phyloP scores from a whole-genome alignment of 1,139 yeast species.

The Taphrina confusa region DNA sequence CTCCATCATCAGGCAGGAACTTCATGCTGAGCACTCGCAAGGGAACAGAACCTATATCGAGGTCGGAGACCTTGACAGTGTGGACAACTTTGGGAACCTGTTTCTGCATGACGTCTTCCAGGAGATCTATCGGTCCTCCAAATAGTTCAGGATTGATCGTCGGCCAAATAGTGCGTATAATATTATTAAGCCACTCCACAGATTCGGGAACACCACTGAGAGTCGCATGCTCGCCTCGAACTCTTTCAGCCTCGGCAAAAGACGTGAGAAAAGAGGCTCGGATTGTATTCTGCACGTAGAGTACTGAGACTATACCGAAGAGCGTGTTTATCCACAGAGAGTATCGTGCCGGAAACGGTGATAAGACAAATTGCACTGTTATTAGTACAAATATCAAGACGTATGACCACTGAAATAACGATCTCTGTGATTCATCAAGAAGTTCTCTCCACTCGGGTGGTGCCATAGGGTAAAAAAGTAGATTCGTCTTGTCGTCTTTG shows the following conservation, averaged over 20 bases:
- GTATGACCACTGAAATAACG: slow-evolving; percentile 26
- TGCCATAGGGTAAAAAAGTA: slow-evolving; percentile 34
- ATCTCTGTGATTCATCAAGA: slow-evolving; percentile 15
- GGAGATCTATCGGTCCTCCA: slow-evolving; percentile 31
- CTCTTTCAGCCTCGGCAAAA: slow-evolving; percentile 33
- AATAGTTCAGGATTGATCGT: slow-evolving; percentile 36
- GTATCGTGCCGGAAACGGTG: slow-evolving; percentile 19
- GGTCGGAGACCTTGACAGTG: slow-evolving; percentile 34
- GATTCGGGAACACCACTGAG: slow-evolving; percentile 33
- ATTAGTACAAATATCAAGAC: slow-evolving; percentile 7
- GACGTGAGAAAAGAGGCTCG: neutral
- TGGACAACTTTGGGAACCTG: slow-evolving; percentile 35
- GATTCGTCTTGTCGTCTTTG: slow-evolving; percentile 34
- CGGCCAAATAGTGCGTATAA: slow-evolving; percentile 33
- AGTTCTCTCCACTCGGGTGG: slow-evolving; percentile 32
- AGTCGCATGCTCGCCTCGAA: slow-evolving; percentile 34
- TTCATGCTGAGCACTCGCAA: slow-evolving; percentile 35
- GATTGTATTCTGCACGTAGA: slow-evolving; percentile 3
- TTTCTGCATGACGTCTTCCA: slow-evolving; percentile 37
- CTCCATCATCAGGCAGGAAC: slow-evolving; percentile 29
- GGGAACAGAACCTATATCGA: slow-evolving; percentile 34
- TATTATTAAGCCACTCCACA: slow-evolving; percentile 36
- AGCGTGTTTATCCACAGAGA: slow-evolving; percentile 21
- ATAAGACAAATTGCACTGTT: slow-evolving; percentile 18
- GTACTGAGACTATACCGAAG: slow-evolving; percentile 6